These are phyloP conservation scores for Cutaneotrichosporon arboriforme DNA, from an alignment of 1,284 basidiomycete genomes.

Conservation along the genomic window DNA sequence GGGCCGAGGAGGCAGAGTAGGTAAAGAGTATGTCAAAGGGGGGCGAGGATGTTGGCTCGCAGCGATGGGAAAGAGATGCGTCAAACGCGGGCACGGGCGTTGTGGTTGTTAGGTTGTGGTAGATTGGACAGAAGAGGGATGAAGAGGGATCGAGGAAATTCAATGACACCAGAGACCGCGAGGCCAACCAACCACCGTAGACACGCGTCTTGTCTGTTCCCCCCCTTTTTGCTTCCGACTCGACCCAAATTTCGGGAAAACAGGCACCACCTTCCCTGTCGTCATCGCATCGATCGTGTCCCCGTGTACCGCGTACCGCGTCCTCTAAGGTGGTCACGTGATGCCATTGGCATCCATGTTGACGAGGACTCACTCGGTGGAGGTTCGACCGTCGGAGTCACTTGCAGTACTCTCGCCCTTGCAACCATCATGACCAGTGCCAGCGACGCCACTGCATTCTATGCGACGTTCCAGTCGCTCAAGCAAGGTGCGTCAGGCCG, in stretches of 20 bases:
- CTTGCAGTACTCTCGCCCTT: neutral
- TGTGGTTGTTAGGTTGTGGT: neutral
- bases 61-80: neutral
- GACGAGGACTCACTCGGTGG: neutral
- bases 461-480: conserved; percentile 21
- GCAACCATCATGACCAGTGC: conserved; percentile 15
- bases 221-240: too few species aligned
- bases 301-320: too few species aligned
- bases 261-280: too few species aligned
- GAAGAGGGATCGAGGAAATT: neutral
- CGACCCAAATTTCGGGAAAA: too few species aligned
- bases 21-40: neutral
- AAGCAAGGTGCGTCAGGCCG: conserved; percentile 4
- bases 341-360: neutral
- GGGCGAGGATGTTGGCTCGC: neutral
- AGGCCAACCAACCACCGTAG: too few species aligned
- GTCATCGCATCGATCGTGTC: too few species aligned
- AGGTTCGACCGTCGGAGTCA: too few species aligned
- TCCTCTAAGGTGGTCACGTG: too few species aligned
- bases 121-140: neutral
- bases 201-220: too few species aligned
- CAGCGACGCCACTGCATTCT: conserved; percentile 20
- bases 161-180: too few species aligned
- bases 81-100: neutral
- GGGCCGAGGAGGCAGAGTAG: neutral